phyloP scores from a whole-genome alignment of 805 yeast genomes.

The Starmerella bombi region DNA sequence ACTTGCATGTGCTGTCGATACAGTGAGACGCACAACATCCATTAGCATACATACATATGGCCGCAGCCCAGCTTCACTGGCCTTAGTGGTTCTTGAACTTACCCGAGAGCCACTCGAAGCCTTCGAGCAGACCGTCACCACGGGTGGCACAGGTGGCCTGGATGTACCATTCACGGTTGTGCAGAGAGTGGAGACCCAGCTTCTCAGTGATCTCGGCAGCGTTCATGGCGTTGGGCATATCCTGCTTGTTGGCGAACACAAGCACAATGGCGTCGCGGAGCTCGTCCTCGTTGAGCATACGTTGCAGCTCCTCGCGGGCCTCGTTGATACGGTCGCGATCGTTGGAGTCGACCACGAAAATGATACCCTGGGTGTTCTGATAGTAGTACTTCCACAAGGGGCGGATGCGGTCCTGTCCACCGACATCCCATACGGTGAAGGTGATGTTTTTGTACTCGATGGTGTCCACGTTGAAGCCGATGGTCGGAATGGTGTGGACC shows the following conservation, averaged over 20 bases:
- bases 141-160: conserved; percentile 99
- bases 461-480: conserved; percentile 95
- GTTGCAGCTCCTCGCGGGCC: conserved; percentile 96
- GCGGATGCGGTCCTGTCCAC: conserved; percentile 99
- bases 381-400: conserved; percentile 98
- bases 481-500: conserved; percentile 91
- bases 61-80: too few species aligned
- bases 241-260: conserved; percentile 97
- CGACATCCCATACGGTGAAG: conserved; percentile 97
- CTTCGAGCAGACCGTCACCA: conserved; percentile 96
- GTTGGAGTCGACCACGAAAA: conserved; percentile 93
- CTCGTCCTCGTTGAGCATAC: conserved; percentile 97
- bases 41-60: neutral
- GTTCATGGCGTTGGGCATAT: conserved; percentile 97
- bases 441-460: conserved; percentile 95
- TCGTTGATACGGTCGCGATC: conserved; percentile 96
- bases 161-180: conserved; percentile 99
- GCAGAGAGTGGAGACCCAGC: conserved; percentile 88
- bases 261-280: conserved; percentile 89
- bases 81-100: conserved; percentile 53
- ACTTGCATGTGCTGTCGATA: too few species aligned
- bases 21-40: too few species aligned
- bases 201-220: conserved; percentile 97
- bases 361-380: conserved; percentile 97
- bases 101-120: conserved; percentile 91